Conservation (phyloP, 352 stramenopile species). For the Elongisporangium undulatum region DNA sequence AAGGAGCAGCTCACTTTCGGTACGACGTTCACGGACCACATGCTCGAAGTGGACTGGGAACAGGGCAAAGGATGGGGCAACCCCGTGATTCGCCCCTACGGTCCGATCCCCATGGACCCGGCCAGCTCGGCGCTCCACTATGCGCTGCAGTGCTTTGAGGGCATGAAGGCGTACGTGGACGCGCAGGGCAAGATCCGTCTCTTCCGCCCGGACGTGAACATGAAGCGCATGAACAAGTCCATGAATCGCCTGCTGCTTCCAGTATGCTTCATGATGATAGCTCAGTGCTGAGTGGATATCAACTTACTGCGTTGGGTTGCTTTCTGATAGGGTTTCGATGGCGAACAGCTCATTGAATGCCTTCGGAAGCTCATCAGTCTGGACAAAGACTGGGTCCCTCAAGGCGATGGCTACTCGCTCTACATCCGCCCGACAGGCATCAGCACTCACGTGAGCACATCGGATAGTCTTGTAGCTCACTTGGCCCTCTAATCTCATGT, state of each 20-base stretch:
- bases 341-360: conserved; percentile 87
- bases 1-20: conserved; percentile 93
- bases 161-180: conserved; percentile 94
- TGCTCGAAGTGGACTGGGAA: conserved; percentile 94
- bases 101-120: conserved; percentile 89
- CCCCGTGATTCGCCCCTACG: conserved; percentile 90
- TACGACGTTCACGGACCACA: conserved; percentile 95
- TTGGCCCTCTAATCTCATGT: background rate
- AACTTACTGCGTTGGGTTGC: too few species aligned
- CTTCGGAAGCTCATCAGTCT: conserved; percentile 80
- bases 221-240: conserved; percentile 92
- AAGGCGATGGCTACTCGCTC: conserved; percentile 94
- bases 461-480: too few species aligned
- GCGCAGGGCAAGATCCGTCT: conserved; percentile 85
- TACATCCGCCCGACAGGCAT: conserved; percentile 96
- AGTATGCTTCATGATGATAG: too few species aligned
- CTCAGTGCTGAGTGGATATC: too few species aligned
- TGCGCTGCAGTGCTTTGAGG: conserved; percentile 93
- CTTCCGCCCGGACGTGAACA: conserved; percentile 97
- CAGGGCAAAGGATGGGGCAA: conserved; percentile 78
- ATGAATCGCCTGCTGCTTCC: conserved; percentile 92
- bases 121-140: conserved; percentile 94
- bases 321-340: conserved; percentile 73
- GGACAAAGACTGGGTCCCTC: conserved; percentile 93
- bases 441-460: conserved; percentile 89